Percentiles rank a stretch among this genome's conserved stretches.
Evolutionary conservation across 768 basidiomycete species (phyloP).

Genomic region (Trametes punicea): DNA sequence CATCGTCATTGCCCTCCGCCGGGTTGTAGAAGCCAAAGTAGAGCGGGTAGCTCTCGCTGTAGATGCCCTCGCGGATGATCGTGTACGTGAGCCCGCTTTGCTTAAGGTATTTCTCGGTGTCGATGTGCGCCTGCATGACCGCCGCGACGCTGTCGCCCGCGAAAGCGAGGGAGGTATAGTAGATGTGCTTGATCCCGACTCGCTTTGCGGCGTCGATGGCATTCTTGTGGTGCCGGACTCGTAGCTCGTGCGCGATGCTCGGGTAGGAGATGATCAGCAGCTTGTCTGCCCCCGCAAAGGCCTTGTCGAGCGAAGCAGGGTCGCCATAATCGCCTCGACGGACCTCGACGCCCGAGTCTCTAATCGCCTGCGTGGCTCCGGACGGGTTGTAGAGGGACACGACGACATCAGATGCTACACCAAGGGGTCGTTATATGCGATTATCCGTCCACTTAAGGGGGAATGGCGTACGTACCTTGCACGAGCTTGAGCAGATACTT

Average conservation of each 20-base stretch:
- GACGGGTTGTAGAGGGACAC: conserved; percentile 34
- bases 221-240: conserved; percentile 28
- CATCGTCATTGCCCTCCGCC: conserved; percentile 23
- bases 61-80: conserved; percentile 36
- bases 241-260: conserved; percentile 30
- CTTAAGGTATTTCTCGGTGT: conserved; percentile 33
- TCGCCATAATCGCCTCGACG: conserved; percentile 32
- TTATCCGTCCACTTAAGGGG: not conserved
- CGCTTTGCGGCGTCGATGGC: conserved; percentile 37
- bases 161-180: conserved; percentile 36
- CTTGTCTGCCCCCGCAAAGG: conserved; percentile 33
- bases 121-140: conserved; percentile 33
- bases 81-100: conserved; percentile 33
- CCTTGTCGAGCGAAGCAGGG: conserved; percentile 30
- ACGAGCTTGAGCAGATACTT: conserved; percentile 31
- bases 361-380: conserved; percentile 23
- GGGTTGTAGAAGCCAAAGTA: conserved; percentile 31
- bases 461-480: conserved; percentile 14
- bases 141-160: conserved; percentile 28
- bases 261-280: conserved; percentile 36
- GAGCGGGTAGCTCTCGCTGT: conserved; percentile 32
- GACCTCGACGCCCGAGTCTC: conserved; percentile 26
- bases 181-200: conserved; percentile 32
- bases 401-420: conserved; percentile 27
- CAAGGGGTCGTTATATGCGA: not conserved